Conservation (phyloP, 2,329 filamentous ascomycete species). For the Phyllosticta ampelicida region DNA sequence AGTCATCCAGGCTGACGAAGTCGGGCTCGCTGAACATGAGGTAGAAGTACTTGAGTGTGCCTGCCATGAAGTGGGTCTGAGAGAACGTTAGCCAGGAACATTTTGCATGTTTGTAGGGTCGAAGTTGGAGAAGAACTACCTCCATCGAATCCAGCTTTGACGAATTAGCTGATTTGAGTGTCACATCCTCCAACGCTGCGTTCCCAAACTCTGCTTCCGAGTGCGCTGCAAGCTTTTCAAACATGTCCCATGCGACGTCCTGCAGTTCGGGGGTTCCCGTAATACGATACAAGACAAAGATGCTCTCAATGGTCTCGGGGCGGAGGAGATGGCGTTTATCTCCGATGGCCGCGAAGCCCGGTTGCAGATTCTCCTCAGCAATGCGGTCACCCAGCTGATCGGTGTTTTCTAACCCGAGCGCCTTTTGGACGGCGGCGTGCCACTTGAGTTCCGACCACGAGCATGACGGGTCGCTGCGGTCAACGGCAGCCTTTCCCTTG, state of each 20-base stretch:
- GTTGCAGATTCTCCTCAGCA: slow-evolving; percentile 29
- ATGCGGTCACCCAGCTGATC: slow-evolving; percentile 26
- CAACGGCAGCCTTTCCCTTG: neutral
- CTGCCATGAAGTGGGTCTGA: slow-evolving; percentile 39
- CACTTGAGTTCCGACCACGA: slow-evolving; percentile 45
- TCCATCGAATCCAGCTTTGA: slow-evolving; percentile 36
- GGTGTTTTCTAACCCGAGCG: slow-evolving; percentile 17
- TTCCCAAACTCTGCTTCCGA: slow-evolving; percentile 37
- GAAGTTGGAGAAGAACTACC: no score
- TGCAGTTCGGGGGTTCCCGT: slow-evolving; percentile 42
- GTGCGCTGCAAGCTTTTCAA: slow-evolving; percentile 32
- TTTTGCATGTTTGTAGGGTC: no score
- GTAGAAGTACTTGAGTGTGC: slow-evolving; percentile 42
- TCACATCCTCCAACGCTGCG: slow-evolving; percentile 35
- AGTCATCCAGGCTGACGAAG: slow-evolving; percentile 35
- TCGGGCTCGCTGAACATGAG: slow-evolving; percentile 35
- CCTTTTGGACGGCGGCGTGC: slow-evolving; percentile 28
- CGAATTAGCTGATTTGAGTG: slow-evolving; percentile 23
- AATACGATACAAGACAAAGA: slow-evolving; percentile 50
- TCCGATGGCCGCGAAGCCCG: slow-evolving; percentile 33
- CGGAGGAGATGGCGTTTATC: slow-evolving; percentile 39
- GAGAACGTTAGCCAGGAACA: slow-evolving; percentile 6
- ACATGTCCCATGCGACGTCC: slow-evolving; percentile 41
- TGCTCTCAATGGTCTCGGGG: slow-evolving; percentile 50
- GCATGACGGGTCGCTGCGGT: slow-evolving; percentile 29